Evolutionary conservation across 805 yeast genomes (phyloP).

Genomic region (Saitoella complicata): DNA sequence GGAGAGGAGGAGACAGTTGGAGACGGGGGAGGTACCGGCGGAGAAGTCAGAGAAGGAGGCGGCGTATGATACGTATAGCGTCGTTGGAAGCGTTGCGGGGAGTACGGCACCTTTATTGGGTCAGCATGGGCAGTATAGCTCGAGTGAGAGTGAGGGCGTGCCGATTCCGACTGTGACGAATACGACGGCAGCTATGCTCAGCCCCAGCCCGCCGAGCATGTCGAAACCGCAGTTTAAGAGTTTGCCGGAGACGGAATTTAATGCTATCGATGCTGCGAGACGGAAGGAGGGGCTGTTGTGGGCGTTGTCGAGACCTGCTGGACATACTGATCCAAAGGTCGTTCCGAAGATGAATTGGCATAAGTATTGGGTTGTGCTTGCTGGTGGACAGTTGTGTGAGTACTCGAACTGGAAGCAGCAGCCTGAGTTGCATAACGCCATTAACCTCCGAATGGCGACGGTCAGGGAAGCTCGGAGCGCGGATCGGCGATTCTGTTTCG

Average conservation of each 20-base stretch:
- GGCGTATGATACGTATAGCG: too few relatives aligned
- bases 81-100: too few relatives aligned
- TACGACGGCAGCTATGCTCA: neutral
- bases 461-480: constrained; percentile 30
- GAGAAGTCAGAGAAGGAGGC: too few relatives aligned
- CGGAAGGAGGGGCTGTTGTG: constrained; percentile 28
- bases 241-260: constrained; percentile 6
- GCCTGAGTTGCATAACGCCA: constrained; percentile 44
- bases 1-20: constrained; percentile 22
- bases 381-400: constrained; percentile 51
- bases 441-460: constrained; percentile 53
- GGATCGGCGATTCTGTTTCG: constrained; percentile 46
- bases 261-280: constrained; percentile 13
- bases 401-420: constrained; percentile 71
- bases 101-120: too few relatives aligned
- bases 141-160: too few relatives aligned
- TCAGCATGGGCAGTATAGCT: too few relatives aligned
- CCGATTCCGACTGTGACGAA: too few relatives aligned
- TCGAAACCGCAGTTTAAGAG: neutral
- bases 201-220: neutral
- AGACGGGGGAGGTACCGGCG: constrained; percentile 15
- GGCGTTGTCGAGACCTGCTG: constrained; percentile 28
- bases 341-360: constrained; percentile 45
- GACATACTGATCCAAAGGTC: constrained; percentile 20
- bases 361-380: constrained; percentile 69